A percentile compares a stretch with the other conserved stretches of the same genome.
Evolutionary conservation across 2,329 filamentous ascomycete genomes (phyloP).

Genomic region (Aspergillus transmontanensis): DNA sequence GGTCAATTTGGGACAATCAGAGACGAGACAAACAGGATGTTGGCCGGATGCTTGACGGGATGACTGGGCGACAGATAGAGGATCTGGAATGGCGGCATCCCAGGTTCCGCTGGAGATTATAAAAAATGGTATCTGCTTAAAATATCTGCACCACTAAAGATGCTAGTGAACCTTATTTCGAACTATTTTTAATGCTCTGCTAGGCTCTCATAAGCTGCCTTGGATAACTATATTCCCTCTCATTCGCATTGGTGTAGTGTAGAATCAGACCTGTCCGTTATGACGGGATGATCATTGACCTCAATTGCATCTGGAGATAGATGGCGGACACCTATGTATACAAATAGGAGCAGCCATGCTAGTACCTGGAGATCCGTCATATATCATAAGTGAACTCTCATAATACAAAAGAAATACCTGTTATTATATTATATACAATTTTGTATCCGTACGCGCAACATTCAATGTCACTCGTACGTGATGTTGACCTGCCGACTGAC

Average conservation of each 20-base stretch:
- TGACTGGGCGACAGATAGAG: conserved; percentile 57
- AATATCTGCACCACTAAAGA: not conserved
- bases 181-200: no score
- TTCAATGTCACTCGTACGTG: conserved; percentile 15
- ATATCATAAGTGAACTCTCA: not conserved
- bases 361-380: not conserved
- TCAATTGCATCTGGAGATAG: not conserved
- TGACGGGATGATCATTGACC: not conserved
- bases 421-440: not conserved
- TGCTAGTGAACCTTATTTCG: no score
- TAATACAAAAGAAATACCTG: not conserved
- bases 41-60: conserved; percentile 57
- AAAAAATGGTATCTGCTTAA: no score
- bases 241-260: not conserved
- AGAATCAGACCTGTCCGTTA: not conserved
- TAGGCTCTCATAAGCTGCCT: no score
- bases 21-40: conserved; percentile 57
- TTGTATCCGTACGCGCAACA: not conserved
- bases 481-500: conserved; percentile 24
- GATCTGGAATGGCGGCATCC: conserved; percentile 70
- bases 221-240: not conserved
- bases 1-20: conserved; percentile 66
- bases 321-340: not conserved
- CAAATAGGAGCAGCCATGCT: not conserved
- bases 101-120: conserved; percentile 46